Percentiles rank a stretch among this genome's conserved stretches.
Evolutionary conservation across 2,329 filamentous ascomycete species (phyloP).

Genomic region (Colletotrichum spaethianum): DNA sequence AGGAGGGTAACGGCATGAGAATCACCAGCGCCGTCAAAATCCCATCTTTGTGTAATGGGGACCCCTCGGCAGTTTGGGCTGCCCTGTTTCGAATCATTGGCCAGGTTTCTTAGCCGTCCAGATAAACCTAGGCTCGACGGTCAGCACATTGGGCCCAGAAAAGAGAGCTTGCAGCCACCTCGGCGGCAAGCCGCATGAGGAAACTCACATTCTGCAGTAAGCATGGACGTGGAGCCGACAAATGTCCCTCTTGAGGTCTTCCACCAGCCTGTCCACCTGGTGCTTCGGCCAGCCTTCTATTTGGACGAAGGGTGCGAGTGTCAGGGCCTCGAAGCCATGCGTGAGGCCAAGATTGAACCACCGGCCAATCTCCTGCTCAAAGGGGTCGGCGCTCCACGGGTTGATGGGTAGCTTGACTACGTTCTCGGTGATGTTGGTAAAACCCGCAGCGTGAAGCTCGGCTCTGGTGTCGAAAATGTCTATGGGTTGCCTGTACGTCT

Average conservation of each 20-base stretch:
- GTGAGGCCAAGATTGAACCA: conserved; percentile 89
- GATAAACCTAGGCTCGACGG: conserved; percentile 35
- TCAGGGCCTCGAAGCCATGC: conserved; percentile 80
- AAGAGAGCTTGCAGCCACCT: conserved; percentile 2
- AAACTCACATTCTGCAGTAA: conserved; percentile 83
- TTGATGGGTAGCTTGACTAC: conserved; percentile 80
- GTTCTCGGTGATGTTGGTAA: conserved; percentile 82
- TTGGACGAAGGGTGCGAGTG: conserved; percentile 78
- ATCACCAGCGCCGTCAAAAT: conserved; percentile 5
- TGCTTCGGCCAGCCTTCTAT: conserved; percentile 71
- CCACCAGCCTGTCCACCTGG: conserved; percentile 75
- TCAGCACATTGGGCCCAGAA: conserved; percentile 17
- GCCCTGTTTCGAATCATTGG: conserved; percentile 32
- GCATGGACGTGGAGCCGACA: conserved; percentile 77
- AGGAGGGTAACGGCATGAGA: conserved; percentile 38
- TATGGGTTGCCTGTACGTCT: conserved; percentile 74
- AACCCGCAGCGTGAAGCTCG: conserved; percentile 79
- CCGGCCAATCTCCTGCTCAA: conserved; percentile 77
- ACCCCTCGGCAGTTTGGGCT: conserved; percentile 19
- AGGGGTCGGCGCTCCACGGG: conserved; percentile 76
- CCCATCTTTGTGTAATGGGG: conserved; percentile 5
- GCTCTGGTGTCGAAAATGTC: conserved; percentile 65
- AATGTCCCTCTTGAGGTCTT: conserved; percentile 77
- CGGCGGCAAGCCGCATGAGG: conserved; percentile 19
- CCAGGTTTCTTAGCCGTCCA: conserved; percentile 43